These are phyloP conservation scores for Marsdenia floribunda DNA, from an alignment of 257 asterid genomes.

Conservation along the genomic window DNA sequence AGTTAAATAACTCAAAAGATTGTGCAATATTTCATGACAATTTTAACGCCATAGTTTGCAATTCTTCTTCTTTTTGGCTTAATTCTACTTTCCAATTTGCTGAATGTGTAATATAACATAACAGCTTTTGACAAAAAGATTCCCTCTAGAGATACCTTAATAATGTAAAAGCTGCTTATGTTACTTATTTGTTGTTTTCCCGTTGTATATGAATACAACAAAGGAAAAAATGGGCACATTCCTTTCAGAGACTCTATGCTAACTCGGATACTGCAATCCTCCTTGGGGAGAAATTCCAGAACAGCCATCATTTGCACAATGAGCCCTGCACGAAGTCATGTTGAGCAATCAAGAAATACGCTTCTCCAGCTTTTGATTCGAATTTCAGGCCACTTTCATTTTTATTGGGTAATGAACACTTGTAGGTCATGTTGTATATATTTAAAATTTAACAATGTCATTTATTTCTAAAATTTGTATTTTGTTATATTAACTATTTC, in stretches of 20 bases:
- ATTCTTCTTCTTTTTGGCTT: background rate
- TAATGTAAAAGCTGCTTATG: background rate
- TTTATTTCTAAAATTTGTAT: no score
- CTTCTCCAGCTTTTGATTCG: no score
- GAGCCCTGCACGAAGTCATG: no score
- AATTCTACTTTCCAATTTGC: background rate
- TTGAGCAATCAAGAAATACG: no score
- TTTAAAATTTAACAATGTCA: no score
- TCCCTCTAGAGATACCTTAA: background rate
- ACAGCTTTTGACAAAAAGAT: background rate
- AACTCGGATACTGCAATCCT: conserved; percentile 83
- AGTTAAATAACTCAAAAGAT: background rate
- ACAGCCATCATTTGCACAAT: no score
- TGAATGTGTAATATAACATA: background rate
- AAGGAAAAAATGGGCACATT: conserved; percentile 73
- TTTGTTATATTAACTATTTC: no score
- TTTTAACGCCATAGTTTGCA: background rate
- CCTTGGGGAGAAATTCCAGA: conserved; percentile 85
- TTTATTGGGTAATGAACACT: no score
- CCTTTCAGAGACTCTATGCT: conserved; percentile 96
- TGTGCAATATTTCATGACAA: background rate
- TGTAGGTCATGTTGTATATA: no score
- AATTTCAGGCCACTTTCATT: no score
- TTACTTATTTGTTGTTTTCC: conserved; percentile 3
- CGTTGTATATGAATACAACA: conserved; percentile 44